Percentiles rank a stretch among this genome's conserved stretches.
phyloP scores from a whole-genome alignment of 1,139 yeast species.

The Pichia sp. region DNA sequence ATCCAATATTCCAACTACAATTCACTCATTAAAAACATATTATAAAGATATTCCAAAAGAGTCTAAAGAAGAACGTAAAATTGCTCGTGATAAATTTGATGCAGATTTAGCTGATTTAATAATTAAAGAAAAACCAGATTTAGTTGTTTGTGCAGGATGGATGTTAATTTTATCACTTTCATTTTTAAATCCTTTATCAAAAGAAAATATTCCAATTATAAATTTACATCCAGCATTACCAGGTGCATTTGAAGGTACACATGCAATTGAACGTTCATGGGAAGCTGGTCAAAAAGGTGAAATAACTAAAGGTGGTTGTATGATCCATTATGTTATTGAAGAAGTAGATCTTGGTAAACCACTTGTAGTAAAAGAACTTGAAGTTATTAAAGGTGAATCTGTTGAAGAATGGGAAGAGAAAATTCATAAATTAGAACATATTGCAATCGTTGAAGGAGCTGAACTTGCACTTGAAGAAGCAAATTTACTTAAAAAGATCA shows the following conservation, averaged over 20 bases:
- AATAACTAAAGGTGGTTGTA: conserved; percentile 79
- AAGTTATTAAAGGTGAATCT: conserved; percentile 62
- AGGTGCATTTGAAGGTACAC: conserved; percentile 94
- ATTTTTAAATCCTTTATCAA: conserved; percentile 60
- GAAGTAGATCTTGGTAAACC: conserved; percentile 95
- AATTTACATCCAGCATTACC: conserved; percentile 96
- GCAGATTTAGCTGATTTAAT: conserved; percentile 67
- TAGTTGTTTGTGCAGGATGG: conserved; percentile 98
- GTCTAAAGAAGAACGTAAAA: conserved; percentile 44
- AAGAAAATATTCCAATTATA: conserved; percentile 66
- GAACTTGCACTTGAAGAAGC: conserved; percentile 34
- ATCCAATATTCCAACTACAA: conserved; percentile 60
- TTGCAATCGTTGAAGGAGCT: conserved; percentile 90
- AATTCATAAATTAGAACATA: conserved; percentile 81
- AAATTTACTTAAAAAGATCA: not conserved
- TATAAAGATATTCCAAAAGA: conserved; percentile 69
- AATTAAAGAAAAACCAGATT: conserved; percentile 52
- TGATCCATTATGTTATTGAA: conserved; percentile 92
- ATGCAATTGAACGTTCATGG: conserved; percentile 95
- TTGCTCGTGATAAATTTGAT: conserved; percentile 67
- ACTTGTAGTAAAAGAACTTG: conserved; percentile 70
- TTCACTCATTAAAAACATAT: conserved; percentile 69
- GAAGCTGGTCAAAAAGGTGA: conserved; percentile 83
- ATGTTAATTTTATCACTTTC: conserved; percentile 81
- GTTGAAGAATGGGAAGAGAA: conserved; percentile 73